Conservation (phyloP, 306 rosid species). For the Carpinus fangiana region DNA sequence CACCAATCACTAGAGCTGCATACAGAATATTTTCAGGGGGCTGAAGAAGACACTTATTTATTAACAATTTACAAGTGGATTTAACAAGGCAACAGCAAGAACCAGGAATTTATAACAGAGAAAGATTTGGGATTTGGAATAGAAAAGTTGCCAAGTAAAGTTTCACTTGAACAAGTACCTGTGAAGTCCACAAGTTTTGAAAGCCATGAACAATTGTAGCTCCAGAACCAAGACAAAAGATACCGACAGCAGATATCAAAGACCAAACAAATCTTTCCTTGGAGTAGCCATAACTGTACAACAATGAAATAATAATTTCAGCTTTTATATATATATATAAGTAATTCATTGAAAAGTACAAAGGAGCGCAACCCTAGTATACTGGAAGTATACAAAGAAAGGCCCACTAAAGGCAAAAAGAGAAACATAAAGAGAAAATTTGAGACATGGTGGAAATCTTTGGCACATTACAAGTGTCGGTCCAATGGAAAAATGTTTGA, state of each 20-base stretch:
- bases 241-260: constrained; percentile 96
- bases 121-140: not conserved
- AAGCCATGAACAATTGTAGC: constrained; percentile 92
- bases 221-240: constrained; percentile 98
- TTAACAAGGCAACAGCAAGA: constrained; percentile 5
- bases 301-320: constrained; percentile 30
- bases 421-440: too few relatives aligned
- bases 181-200: constrained; percentile 92
- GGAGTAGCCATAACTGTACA: constrained; percentile 89
- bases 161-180: constrained; percentile 48
- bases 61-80: constrained; percentile 24
- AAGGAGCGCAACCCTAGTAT: too few relatives aligned
- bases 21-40: constrained; percentile 75
- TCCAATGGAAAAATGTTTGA: too few relatives aligned
- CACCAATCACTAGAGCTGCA: constrained; percentile 90
- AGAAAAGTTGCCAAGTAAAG: constrained; percentile 14
- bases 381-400: too few relatives aligned
- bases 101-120: not conserved
- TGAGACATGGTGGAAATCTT: too few relatives aligned
- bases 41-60: constrained; percentile 49
- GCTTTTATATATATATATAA: not conserved
- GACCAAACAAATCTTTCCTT: constrained; percentile 99
- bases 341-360: too few relatives aligned
- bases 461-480: too few relatives aligned
- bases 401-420: too few relatives aligned